Evolutionary conservation across 805 yeast species (phyloP), one percentile per base, ranked within the genome.

Genomic region (Lachancea waltii): DNA sequence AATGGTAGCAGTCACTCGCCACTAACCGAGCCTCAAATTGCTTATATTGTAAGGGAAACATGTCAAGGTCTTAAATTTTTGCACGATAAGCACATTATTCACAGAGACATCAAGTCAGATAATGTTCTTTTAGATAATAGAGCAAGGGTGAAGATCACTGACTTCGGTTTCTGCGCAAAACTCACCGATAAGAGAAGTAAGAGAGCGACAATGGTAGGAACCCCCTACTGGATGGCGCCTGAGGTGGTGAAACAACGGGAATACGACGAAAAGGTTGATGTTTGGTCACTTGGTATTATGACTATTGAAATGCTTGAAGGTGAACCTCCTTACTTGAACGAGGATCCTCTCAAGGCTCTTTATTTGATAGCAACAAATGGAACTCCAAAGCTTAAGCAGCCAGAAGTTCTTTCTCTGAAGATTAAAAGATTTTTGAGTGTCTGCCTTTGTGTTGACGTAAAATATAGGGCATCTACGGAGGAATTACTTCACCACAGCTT

Each of bases 221-320:
- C 99, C 0, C 98, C 99, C 10, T 92, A 92, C 59, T 92, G 99
- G 99, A 92, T 92, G 99, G 99, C 99, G 0, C 99, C 99, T 1
- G 99, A 92, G 62, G 97, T 92, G 36, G 97, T 92, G 18, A 81
- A 87, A 40, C 81, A 94, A 47, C 86, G 87, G 59, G 97, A 89
- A 53, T 92, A 92, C 55, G 98, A 94, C 41, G 95, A 94, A 40
- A 89, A 94, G 58, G 96, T 92, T 23, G 99, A 92, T 62, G 85
- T 94, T 36, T 92, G 99, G 99, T 86, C 97, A 7, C 66, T 94
- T 47, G 98, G 99, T 48, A 94, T 92, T 49, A 92, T 92, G 97
- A 79, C 89, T 7, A 92, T 92, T 53, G 99, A 92, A 67, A 89
- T 92, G 97, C 79, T 92, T 49, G 98, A 92, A 64, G 95, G 97